Evolutionary conservation across 768 basidiomycete genomes (phyloP), one percentile per base, ranked within the genome.

Genomic region (Phylloporus sp.): DNA sequence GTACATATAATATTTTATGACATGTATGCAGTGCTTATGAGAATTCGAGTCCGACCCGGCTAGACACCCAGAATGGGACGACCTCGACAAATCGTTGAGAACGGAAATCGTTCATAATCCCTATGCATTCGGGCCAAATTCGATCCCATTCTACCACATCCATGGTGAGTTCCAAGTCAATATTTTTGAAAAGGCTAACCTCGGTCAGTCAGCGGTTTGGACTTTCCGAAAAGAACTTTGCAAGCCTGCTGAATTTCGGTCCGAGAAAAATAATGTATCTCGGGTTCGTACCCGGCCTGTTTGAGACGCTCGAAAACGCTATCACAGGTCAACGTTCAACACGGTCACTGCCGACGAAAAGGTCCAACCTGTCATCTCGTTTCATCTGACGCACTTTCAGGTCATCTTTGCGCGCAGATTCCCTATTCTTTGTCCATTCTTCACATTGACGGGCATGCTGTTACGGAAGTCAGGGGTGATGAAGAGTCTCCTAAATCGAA

Each of bases 231-330:
- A 38, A 43, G 23, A 3, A 45, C 39, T 21, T 20, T 42, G 21
- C 42, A 38, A 9, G 35, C 46, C 23, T 40, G 26, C 24, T 43
- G 26, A 10, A 53, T 46, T 20, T 10, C 1, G 3, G 31, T 10
- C 1, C 31, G 13, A 23, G 15, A 9, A 15, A 50, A 56, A 39
- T 48, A 49, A 0, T 2, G 15, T 9, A 59, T 40, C 34, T 54
- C 58, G 7, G 44, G 31, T 1, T 11, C 51, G 17, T 50, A 59
- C 10, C 58, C 58, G 8, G 21, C 44, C 15, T 48, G 39, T n/a
- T 11, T 31, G 35, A 59, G 54, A 3, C 40, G 48, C 38, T 49
- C 44, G 10, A 60, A 46, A n/a, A 59, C 60, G 29, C 58, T 60
- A 18, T 14, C n/a, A n/a, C n/a, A n/a, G n/a, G n/a, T n/a, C n/a